phyloP scores from a whole-genome alignment of 345 rosid genomes.

The Hirschfeldia incana region DNA sequence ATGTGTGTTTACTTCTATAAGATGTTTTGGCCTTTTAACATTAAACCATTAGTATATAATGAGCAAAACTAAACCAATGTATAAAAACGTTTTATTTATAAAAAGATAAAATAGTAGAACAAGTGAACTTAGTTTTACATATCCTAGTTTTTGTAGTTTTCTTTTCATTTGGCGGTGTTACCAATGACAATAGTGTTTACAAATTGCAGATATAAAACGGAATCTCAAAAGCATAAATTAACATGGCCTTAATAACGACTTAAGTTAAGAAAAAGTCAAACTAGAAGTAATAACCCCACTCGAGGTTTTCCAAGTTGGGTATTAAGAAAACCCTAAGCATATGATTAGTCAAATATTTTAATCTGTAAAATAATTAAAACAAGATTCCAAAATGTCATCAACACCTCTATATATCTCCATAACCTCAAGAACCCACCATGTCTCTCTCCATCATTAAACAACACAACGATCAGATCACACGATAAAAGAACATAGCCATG shows the following conservation, averaged over 20 bases:
- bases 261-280: conserved; percentile 33
- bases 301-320: conserved; percentile 29
- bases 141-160: not conserved
- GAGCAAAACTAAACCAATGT: not conserved
- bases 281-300: not conserved
- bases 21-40: too few relatives aligned
- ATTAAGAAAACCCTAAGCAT: conserved; percentile 30
- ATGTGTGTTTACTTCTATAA: too few relatives aligned
- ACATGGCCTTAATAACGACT: conserved; percentile 22
- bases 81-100: too few relatives aligned
- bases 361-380: conserved; percentile 9
- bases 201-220: conserved; percentile 5
- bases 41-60: not conserved
- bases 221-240: conserved; percentile 26
- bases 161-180: not conserved
- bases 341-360: conserved; percentile 31
- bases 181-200: not conserved
- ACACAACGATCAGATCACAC: conserved; percentile 10
- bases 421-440: conserved; percentile 29
- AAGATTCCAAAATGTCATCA: conserved; percentile 29
- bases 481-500: conserved; percentile 8
- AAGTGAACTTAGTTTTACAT: not conserved
- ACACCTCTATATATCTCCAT: conserved; percentile 32
- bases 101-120: not conserved
- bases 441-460: conserved; percentile 30